Evolutionary conservation across 345 rosid species (phyloP), one percentile per base, ranked within the genome.

Genomic region (Murraya paniculata): DNA sequence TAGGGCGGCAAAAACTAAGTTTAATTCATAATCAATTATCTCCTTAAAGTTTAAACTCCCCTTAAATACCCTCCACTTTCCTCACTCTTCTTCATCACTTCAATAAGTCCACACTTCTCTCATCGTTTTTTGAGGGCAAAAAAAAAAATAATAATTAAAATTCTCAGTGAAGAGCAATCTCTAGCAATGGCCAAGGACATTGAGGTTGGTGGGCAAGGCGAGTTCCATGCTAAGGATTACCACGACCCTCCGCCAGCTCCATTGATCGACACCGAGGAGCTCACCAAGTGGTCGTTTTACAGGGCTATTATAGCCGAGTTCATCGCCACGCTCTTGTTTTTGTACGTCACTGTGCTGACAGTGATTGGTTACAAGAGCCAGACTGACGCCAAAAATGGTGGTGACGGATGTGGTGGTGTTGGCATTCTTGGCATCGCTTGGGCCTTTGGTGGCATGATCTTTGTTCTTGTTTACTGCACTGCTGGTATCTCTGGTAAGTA

Each of bases 361-460:
- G 94, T 90, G 67, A 89, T 90, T 18, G 92, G 94, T 0, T 89
- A 90, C 89, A 86, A 88, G 72, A 83, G 85, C 82, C 81, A 82
- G 64, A 66, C 56, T 11, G 92, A 89, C 59, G 59, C 35, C 0
- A 27, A 0, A 0, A 39, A 59, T 2, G 83, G 82, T 2, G 85
- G 81, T 4, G 83, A 61, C 0, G 82, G 38, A 4, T 89, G 92
- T 11, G 88, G 84, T 35, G 91, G 94, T 1, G 94, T 91, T 30
- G 94, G 92, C 71, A 78, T 91, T 71, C 89, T 91, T 2, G 94
- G 92, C 13, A 86, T 91, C 35, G 85, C 94, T 2, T 91, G 94
- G 94, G 88, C 94, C 45, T 91, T 91, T 14, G 92, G 94, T 14
- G 94, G 94, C 79, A 90, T 90, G 94, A 90, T 90, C 65, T 90